Evolutionary conservation across 2,329 filamentous ascomycete species (phyloP), one percentile per base, ranked within the genome.

Genomic region (Calonectria hawksworthii): DNA sequence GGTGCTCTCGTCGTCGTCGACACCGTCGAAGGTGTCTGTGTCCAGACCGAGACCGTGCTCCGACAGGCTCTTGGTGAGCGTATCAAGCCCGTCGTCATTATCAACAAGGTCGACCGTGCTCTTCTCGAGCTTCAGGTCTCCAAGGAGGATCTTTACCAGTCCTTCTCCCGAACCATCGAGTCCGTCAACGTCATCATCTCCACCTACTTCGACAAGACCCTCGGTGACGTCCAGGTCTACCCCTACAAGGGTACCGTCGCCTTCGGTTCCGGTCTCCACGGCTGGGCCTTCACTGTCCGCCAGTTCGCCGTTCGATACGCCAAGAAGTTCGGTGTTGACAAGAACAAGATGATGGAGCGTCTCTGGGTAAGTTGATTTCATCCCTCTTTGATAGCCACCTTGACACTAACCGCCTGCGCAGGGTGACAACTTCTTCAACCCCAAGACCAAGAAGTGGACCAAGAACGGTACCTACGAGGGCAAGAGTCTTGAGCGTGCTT

Each of bases 101-200:
- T 99, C 93, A 99, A 99, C 96, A 99, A 99, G 94, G 97, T 99
- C 89, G 97, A 99, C 87, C 96, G 97, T 90, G 96, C 97, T 89
- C 95, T 99, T 86, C 96, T 99, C 87, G 97, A 99, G 91, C 93
- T 99, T 80, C 97, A 99, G 92, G 94, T 98, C 86, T 94, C 93
- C 89, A 98, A 99, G 94, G 97, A 99, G 91, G 97, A 99, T 86
- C 91, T 99, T 82, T 99, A 98, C 94, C 96, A 99, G 92, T 98
- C 96, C 87, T 99, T 99, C 94, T 96, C 95, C 80, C 95, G 96
- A 94, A 98, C 97, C 87, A 96, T 99, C 85, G 97, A 99, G 94
- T 99, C 96, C 85, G 97, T 99, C 88, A 99, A 99, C 92, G 97
- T 99, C 91, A 95, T 99, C 88, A 99, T 99, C 89, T 95, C 97